Percentiles rank a stretch among this genome's conserved stretches.
Conservation (phyloP, 1,284 basidiomycete species). For the Boletus holoroseus region DNA sequence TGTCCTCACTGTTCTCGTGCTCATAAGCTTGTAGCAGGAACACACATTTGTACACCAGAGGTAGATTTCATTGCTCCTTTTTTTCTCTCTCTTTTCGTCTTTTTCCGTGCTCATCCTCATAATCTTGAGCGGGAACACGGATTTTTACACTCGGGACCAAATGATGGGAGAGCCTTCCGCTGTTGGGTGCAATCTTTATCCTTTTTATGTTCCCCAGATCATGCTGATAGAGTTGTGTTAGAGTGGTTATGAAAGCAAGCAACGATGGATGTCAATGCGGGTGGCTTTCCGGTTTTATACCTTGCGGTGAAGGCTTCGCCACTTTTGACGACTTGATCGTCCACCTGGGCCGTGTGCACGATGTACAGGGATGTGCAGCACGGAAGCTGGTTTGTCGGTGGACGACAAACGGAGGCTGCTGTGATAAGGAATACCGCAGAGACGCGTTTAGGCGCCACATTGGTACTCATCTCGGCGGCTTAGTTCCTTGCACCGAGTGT, state of each 20-base stretch:
- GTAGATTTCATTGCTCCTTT: neutral
- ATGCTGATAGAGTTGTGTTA: conserved; percentile 5
- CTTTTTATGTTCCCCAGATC: too few relatives aligned
- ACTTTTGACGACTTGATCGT: conserved; percentile 4
- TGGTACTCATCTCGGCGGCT: neutral
- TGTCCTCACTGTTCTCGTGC: too few relatives aligned
- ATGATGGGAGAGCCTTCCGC: neutral
- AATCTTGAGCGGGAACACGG: too few relatives aligned
- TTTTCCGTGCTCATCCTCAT: neutral
- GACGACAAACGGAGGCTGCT: neutral
- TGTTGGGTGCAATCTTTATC: neutral
- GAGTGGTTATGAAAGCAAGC: neutral
- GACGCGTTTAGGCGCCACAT: conserved; percentile 9
- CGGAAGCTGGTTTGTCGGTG: conserved; percentile 3
- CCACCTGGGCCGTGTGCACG: conserved; percentile 1
- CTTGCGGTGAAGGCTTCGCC: neutral
- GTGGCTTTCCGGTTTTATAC: neutral
- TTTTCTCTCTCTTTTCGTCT: neutral
- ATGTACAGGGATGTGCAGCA: neutral
- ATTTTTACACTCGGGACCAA: neutral
- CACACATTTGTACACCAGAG: neutral
- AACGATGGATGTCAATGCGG: neutral
- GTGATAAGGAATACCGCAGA: neutral
- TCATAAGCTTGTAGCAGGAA: neutral
- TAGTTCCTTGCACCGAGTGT: conserved; percentile 1